Evolutionary conservation across 1,284 basidiomycete species (phyloP), one percentile per base, ranked within the genome.

Genomic region (Cronartium quercuum): DNA sequence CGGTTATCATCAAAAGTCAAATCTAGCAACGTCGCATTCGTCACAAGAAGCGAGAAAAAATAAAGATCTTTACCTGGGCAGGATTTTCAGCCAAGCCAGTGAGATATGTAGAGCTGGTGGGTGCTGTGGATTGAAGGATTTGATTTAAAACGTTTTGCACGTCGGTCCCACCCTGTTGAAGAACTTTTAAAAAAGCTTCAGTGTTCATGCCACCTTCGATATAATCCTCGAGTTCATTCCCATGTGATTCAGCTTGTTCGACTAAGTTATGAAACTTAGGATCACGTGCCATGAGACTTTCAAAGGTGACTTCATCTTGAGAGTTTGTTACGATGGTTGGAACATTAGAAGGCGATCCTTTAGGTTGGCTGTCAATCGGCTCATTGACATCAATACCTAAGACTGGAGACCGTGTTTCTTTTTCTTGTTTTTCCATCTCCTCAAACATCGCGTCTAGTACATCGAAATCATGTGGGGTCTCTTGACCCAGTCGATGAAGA

Each of bases 401-500:
- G 47, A 51, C 47, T 51, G 12, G 12, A 18, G 47, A 51, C 29
- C 29, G 29, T 29, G 29, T 29, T 29, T 29, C 29, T 29, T 29
- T 29, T 29, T 2, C 29, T 29, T 29, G 29, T 1, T 29, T 29
- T 29, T 29, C 29, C 29, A 29, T 29, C 29, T 29, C 29, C 29
- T 29, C 29, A 29, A 29, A 29, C 21, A 2, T 24, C 6, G 60
- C 58, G 21, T 64, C 41, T 24, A 18, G 37, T 55, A 51, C 42
- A 63, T 63, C 44, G 21, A 21, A 63, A 42, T 61, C 18, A 29
- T 38, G 6, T 15, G n/a, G 34, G 21, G 35, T 35, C 21, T 61
- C 34, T 44, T 64, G 41, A 47, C 40, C 44, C 6, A 62, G n/a
- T 65, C 63, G 51, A 29, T 65, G 70, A 7, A 73, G 34, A 13